phyloP scores from a whole-genome alignment of 177 flowering plant genomes.

The Vitis hybrid region DNA sequence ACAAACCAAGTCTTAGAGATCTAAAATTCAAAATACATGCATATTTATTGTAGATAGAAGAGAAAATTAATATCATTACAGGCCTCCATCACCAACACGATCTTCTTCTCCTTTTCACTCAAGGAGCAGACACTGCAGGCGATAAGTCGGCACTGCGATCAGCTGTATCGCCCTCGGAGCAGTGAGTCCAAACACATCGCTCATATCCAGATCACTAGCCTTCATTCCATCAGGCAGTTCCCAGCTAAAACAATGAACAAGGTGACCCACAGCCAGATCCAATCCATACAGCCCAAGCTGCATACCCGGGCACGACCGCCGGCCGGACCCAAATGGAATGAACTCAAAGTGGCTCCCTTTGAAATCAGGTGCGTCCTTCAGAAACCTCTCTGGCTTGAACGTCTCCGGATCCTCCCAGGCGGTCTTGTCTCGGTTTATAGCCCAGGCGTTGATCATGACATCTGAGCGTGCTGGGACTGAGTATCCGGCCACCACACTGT shows the following conservation, averaged over 20 bases:
- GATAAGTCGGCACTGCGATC: slow-evolving; percentile 26
- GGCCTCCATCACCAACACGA: too few relatives aligned
- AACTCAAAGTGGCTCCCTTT: slow-evolving; percentile 42
- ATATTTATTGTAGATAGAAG: too few relatives aligned
- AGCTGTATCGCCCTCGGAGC: slow-evolving; percentile 38
- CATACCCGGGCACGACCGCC: slow-evolving; percentile 47
- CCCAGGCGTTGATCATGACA: slow-evolving; percentile 37
- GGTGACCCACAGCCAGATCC: slow-evolving; percentile 30
- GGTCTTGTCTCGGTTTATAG: slow-evolving; percentile 28
- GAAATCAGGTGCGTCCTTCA: slow-evolving; percentile 27
- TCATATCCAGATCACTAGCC: slow-evolving; percentile 37
- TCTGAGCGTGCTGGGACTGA: slow-evolving; percentile 23
- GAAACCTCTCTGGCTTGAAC: slow-evolving; percentile 28
- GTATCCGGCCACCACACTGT: slow-evolving; percentile 27
- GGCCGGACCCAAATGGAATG: slow-evolving; percentile 43
- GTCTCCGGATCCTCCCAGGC: slow-evolving; percentile 32
- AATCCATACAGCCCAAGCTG: slow-evolving; percentile 36
- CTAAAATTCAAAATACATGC: too few relatives aligned
- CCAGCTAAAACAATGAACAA: slow-evolving; percentile 39
- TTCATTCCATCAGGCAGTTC: slow-evolving; percentile 41
- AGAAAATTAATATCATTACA: too few relatives aligned
- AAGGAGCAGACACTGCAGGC: slow-evolving; percentile 20
- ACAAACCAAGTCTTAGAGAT: too few relatives aligned
- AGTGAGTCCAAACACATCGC: slow-evolving; percentile 38
- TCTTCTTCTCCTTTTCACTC: not conserved